Evolutionary conservation across 352 stramenopile species (phyloP), one percentile per base, ranked within the genome.

Genomic region (Globisporangium rhizosaccharum): DNA sequence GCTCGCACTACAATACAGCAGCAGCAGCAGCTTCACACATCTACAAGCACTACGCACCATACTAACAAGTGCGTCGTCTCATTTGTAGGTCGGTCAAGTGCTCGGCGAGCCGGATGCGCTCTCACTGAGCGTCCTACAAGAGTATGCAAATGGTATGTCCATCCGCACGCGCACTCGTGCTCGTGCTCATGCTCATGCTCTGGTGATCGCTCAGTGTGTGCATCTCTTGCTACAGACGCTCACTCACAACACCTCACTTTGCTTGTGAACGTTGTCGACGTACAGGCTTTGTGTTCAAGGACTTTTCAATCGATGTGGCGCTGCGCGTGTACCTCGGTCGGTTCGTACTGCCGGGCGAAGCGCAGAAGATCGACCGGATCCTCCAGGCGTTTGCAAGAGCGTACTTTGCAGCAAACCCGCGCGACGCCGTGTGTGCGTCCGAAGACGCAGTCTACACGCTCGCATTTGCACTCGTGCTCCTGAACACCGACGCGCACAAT

Each of bases 291-390:
- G 44, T 72, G 20, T 91, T 93, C 54, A 59, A 79, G 39, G 66
- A 64, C 20, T 83, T 78, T 48, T 57, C 67, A 2, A 85, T 91
- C 23, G 83, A 93, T 42, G 68, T 93, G 5, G 67, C 77, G 23
- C 66, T 93, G 33, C 79, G 83, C 14, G 71, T 90, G n/a, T 93
- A 81, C 51, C 71, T 93, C 3, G 74, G 77, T 37, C 75, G 78
- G 39, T 91, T 93, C 53, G 70, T 80, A 53, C 60, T 91, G 50
- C 81, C 81, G 4, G 71, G 75, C 49, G 83, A 93, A 66, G 83
- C 83, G 36, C 83, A 93, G 66, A 91, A 93, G 60, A 93, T 93
- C 49, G 83, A 93, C 66, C 77, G 83, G n/a, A 86, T 93, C 57
- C 66, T 93, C 3, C 77, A 93, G 49, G 83, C 83, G 8, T 91